Percentiles rank a stretch among this genome's conserved stretches.
Evolutionary conservation across 2,329 filamentous ascomycete species (phyloP).

Genomic region (Clarireedia monteithiana): DNA sequence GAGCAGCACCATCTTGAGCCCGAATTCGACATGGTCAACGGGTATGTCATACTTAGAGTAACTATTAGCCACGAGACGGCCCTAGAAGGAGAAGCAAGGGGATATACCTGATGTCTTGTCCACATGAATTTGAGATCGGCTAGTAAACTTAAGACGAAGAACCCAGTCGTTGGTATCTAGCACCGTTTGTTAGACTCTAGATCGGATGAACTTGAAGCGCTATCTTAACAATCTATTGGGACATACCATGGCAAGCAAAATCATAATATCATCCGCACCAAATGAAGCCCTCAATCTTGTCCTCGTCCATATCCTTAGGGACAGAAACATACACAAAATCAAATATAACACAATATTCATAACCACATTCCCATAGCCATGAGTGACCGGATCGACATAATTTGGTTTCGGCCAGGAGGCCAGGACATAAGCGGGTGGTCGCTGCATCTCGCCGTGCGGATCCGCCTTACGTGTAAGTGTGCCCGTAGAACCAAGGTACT

Average conservation of each 20-base stretch:
- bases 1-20: conserved; percentile 32
- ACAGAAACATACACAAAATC: conserved; percentile 34
- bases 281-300: conserved; percentile 35
- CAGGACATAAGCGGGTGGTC: conserved; percentile 15
- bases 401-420: conserved; percentile 35
- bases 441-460: conserved; percentile 14
- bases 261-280: conserved; percentile 40
- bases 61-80: background rate
- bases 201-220: background rate
- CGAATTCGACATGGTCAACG: conserved; percentile 24
- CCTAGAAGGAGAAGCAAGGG: background rate
- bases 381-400: conserved; percentile 36
- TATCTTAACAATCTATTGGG: background rate
- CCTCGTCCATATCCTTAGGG: conserved; percentile 40
- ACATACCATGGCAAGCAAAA: conserved; percentile 34
- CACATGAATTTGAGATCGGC: conserved; percentile 31
- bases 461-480: too few relatives aligned
- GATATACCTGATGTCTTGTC: conserved; percentile 28
- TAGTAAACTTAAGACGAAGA: conserved; percentile 31
- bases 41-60: conserved; percentile 33
- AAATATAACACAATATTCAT: conserved; percentile 34
- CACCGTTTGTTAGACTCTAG: background rate
- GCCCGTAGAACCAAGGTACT: too few relatives aligned
- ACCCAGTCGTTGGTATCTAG: conserved; percentile 31
- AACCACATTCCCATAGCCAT: conserved; percentile 37